A percentile compares a stretch with the other conserved stretches of the same genome.
phyloP scores from a whole-genome alignment of 129 eudicot species.

The Helianthus tuberosus region DNA sequence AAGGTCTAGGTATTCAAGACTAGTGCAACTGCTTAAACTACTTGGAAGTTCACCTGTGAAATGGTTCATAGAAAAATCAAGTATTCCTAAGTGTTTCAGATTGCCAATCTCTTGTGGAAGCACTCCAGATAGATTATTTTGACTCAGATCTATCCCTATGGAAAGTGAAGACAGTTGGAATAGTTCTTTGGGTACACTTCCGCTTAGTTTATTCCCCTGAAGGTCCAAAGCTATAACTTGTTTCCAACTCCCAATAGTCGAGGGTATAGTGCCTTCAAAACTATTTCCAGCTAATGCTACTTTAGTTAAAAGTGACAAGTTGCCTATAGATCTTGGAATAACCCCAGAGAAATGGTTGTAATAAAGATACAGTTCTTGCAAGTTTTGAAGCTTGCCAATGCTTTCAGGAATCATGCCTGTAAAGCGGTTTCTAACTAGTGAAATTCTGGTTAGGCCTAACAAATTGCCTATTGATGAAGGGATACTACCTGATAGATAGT shows the following conservation, averaged over 20 bases:
- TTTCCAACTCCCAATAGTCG: too few species aligned
- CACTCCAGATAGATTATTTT: neutral
- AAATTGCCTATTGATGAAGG: conserved; percentile 19
- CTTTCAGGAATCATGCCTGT: conserved; percentile 17
- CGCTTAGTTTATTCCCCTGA: conserved; percentile 9
- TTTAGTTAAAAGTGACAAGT: conserved; percentile 1
- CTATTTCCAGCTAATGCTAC: neutral
- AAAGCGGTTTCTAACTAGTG: neutral
- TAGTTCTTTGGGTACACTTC: conserved; percentile 25
- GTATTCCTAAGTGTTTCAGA: too few species aligned
- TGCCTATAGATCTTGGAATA: conserved; percentile 28
- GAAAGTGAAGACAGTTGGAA: conserved; percentile 25
- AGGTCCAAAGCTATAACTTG: neutral
- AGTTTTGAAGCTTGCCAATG: conserved; percentile 12
- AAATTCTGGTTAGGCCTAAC: neutral
- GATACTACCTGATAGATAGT: neutral
- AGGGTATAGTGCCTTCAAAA: conserved; percentile 6
- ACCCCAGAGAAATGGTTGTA: conserved; percentile 5
- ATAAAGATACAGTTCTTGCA: neutral
- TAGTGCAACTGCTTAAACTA: too few species aligned
- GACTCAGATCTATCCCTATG: conserved; percentile 11
- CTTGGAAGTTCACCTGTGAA: too few species aligned
- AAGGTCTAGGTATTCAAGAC: too few species aligned
- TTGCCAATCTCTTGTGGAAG: too few species aligned
- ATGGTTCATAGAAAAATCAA: too few species aligned